Evolutionary conservation across 2,329 filamentous ascomycete genomes (phyloP), one percentile per base, ranked within the genome.

Genomic region (Pseudocercospora macadamiae): DNA sequence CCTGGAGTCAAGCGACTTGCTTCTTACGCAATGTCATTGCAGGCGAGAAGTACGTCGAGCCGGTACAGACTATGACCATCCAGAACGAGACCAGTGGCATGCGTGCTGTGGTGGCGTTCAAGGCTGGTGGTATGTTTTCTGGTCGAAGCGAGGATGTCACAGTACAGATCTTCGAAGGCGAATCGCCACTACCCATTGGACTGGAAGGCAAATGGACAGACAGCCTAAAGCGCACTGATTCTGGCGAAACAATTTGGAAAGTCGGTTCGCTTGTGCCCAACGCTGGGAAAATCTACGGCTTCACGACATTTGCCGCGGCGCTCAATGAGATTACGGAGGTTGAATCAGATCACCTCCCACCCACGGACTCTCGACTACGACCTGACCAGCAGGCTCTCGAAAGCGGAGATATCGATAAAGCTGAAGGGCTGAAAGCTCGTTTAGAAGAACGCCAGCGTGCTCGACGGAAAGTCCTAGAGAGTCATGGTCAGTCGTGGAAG

Each of bases 21-120:
- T 97, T 97, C 76, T 78, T 99, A 55, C 87, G 95, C 48, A 99
- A 99, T 73, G 91, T 99, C 53, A 96, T 99, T 55, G 93, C 96
- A 68, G 95, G 95, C 36, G 95, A 99, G 76, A 99, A 97, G 76
- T 99, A 99, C 72, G 87, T 97, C 10, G 95, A 99, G 76, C 95
- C 95, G 0, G 91, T 96, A 0, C 93, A 93, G 45, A 91, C 85
- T 42, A 95, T 97, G 90, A 86, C 88, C 21, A 85, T 99, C 30
- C 78, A 85, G 64, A 93, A 93, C 73, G 95, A 99, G 70, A 89
- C 84, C 4, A 91, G 88, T 0, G 91, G 93, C 6, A 86, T 89
- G 65, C 93, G 91, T 72, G 90, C 92, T 1, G 82, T 88, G n/a
- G 86, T 91, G 47, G 92, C 93, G 57, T 99, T 99, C 79, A 96